Conservation (phyloP, 2,329 filamentous ascomycete genomes). For the Ambrosiella cleistominuta region DNA sequence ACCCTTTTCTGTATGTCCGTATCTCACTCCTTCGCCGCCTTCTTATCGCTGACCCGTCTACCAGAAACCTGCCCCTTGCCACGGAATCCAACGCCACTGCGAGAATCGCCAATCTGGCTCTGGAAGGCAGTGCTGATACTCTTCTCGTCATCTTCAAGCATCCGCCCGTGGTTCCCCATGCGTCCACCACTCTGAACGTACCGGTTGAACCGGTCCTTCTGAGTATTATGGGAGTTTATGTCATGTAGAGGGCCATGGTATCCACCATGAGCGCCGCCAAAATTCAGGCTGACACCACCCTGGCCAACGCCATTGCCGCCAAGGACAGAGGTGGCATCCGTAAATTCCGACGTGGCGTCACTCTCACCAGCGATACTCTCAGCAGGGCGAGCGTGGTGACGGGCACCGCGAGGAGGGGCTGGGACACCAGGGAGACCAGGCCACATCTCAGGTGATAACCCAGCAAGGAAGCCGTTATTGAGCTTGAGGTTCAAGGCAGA, state of each 20-base stretch:
- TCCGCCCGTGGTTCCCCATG: slow-evolving; percentile 45
- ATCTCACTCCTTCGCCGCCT: slow-evolving; percentile 6
- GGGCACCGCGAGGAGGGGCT: slow-evolving; percentile 42
- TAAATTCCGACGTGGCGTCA: slow-evolving; percentile 76
- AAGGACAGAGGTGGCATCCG: slow-evolving; percentile 66
- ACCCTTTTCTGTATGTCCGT: no score
- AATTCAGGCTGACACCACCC: slow-evolving; percentile 27
- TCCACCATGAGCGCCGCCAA: slow-evolving; percentile 1
- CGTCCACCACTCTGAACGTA: slow-evolving; percentile 79
- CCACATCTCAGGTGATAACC: slow-evolving; percentile 78
- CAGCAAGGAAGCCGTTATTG: slow-evolving; percentile 76
- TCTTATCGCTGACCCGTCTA: slow-evolving; percentile 3
- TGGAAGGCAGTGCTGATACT: slow-evolving; percentile 94
- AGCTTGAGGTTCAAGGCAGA: slow-evolving; percentile 67
- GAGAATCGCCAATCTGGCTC: slow-evolving; percentile 58
- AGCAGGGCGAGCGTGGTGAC: slow-evolving; percentile 47
- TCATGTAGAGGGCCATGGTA: slow-evolving; percentile 1
- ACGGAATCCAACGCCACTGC: slow-evolving; percentile 17
- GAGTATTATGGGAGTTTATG: slow-evolving; percentile 14
- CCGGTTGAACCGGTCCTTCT: slow-evolving; percentile 68
- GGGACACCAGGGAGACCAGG: slow-evolving; percentile 56
- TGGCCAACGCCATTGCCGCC: slow-evolving; percentile 59
- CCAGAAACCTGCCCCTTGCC: background rate
- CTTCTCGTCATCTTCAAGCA: slow-evolving; percentile 80
- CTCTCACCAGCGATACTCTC: slow-evolving; percentile 83